Base-by-base conservation (phyloP, 768 basidiomycete species). In the Lactarius sp. region DNA sequence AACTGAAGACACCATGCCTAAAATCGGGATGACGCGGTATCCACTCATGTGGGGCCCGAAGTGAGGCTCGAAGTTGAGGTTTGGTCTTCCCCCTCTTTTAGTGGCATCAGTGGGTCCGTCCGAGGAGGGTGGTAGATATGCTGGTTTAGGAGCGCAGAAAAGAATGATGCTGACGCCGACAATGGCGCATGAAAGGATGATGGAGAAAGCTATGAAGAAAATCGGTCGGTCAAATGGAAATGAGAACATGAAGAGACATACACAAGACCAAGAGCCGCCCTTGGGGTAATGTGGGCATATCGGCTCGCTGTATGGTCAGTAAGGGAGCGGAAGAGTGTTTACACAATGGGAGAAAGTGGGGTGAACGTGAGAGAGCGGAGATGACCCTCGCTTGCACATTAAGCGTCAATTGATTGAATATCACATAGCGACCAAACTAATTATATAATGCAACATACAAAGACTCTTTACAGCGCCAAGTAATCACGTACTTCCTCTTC, bases 401-500 rank as follows among this genome's bases (percentile, higher is more conserved):
- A 27, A 27, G 27, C 27, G 27, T 27, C 27, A 27, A 27, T 27
- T 27, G 27, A 27, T 27, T 27, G 27, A 41, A 13, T 37, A 37
- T 41, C 41, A 41, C 27, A 27, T 41, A 41, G 41, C 36, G 18
- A 6, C n/a, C 20, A n/a, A n/a, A n/a, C 7, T n/a, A 56, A 51
- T 54, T 61, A 47, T 12, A 20, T 51, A 61, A 41, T 36, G 22
- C 52, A 47, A 13, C 42, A 12, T 20, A 44, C 14, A 44, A 44
- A 18, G 18, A 44, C 27, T 27, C 27, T 42, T 20, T 86, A 94
- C 78, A 94, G 77, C 42, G 92, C 87, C 73, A 98, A 77, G 77
- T 98, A 99, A 77, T 99, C 97, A 66, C 87, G 85, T 64, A 99
- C 92, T 79, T 99, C 97, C 74, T 96, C 92, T 78, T 99, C 96